A percentile compares a stretch with the other conserved stretches of the same genome.
Evolutionary conservation across 441 rosid genomes (phyloP).

Genomic region (Rhodomyrtus psidioides): DNA sequence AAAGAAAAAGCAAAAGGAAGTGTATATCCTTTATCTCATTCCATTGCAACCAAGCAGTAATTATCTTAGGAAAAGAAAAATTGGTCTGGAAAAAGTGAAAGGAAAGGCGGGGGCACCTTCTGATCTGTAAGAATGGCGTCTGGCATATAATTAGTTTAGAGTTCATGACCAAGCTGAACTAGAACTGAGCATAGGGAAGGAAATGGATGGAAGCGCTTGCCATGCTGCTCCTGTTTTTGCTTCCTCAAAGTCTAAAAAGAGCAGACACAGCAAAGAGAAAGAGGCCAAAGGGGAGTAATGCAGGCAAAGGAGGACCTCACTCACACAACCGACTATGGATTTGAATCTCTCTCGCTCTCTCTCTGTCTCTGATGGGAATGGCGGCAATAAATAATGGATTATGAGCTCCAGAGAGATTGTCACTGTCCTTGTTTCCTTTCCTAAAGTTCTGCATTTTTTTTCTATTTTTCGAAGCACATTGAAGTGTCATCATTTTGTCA

Average conservation of each 20-base stretch:
- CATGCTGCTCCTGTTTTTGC: conserved; percentile 65
- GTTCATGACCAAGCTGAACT: conserved; percentile 7
- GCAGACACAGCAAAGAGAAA: conserved; percentile 26
- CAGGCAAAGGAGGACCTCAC: background rate
- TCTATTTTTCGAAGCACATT: background rate
- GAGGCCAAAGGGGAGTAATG: conserved; percentile 14
- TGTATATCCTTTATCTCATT: background rate
- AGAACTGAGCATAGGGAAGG: background rate
- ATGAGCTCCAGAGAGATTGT: background rate
- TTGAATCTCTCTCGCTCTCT: background rate
- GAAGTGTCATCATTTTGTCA: no score
- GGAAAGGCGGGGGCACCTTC: background rate
- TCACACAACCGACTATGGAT: background rate
- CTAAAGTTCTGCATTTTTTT: background rate
- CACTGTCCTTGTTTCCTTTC: background rate
- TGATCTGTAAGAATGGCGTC: conserved; percentile 25
- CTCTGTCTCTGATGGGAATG: background rate
- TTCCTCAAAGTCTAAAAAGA: conserved; percentile 37
- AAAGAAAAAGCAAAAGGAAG: conserved; percentile 4
- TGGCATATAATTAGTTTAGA: conserved; percentile 2
- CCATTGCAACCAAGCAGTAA: background rate
- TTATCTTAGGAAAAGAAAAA: conserved; percentile 6
- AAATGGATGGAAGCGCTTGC: conserved; percentile 54
- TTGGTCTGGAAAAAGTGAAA: background rate
- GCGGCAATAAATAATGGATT: background rate